Evolutionary conservation across 2,329 filamentous ascomycete genomes (phyloP).

Genomic region (Penicillium vulpinum): DNA sequence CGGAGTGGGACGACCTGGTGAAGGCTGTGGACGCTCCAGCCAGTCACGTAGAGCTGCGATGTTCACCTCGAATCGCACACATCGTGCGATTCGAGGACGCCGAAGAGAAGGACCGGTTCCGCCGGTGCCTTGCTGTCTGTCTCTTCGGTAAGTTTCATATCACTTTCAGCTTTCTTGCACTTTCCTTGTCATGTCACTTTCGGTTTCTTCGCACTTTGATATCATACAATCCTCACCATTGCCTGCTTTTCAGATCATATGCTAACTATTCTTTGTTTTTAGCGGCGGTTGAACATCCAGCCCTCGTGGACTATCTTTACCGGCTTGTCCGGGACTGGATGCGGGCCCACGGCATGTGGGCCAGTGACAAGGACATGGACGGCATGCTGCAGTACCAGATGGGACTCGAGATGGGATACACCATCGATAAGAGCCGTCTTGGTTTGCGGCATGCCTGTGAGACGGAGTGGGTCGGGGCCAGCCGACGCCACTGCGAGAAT

Average conservation of each 20-base stretch:
- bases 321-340: slow-evolving; percentile 37
- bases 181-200: not conserved
- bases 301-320: slow-evolving; percentile 34
- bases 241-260: not conserved
- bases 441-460: slow-evolving; percentile 34
- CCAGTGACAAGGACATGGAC: slow-evolving; percentile 19
- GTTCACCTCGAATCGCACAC: slow-evolving; percentile 23
- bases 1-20: slow-evolving; percentile 25
- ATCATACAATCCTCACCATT: not conserved
- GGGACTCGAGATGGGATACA: slow-evolving; percentile 22
- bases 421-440: slow-evolving; percentile 14
- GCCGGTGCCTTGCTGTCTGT: slow-evolving; percentile 34
- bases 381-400: slow-evolving; percentile 28
- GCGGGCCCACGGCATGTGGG: slow-evolving; percentile 6
- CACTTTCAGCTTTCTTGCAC: not conserved
- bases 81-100: slow-evolving; percentile 27
- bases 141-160: slow-evolving; percentile 29
- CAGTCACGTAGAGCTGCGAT: slow-evolving; percentile 18
- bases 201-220: not conserved
- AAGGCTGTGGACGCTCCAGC: slow-evolving; percentile 10
- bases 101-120: slow-evolving; percentile 35
- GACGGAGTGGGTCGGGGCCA: slow-evolving; percentile 34
- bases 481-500: slow-evolving; percentile 28
- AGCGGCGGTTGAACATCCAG: slow-evolving; percentile 29
- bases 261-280: slow-evolving; percentile 3